phyloP scores from a whole-genome alignment of 768 basidiomycete species.

The Leccinum sublutescens region DNA sequence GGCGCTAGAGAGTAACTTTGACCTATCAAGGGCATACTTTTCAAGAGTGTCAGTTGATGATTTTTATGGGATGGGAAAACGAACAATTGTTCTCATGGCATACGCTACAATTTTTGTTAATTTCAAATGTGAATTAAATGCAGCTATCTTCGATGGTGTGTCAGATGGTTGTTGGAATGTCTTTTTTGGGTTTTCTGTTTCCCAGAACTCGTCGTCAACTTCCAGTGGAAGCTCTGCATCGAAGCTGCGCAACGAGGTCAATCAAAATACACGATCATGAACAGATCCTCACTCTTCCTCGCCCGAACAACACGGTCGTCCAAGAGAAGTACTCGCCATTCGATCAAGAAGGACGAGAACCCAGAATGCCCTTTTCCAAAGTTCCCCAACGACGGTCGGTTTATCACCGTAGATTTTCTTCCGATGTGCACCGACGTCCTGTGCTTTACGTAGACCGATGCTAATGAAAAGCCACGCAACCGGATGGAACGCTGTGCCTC shows the following conservation, averaged over 20 bases:
- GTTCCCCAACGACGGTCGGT: constrained; percentile 57
- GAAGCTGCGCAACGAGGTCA: constrained; percentile 51
- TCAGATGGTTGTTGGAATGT: constrained; percentile 68
- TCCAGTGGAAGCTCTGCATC: constrained; percentile 81
- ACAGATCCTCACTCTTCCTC: constrained; percentile 62
- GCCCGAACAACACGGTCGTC: constrained; percentile 52
- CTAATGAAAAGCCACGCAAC: constrained; percentile 55
- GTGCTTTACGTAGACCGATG: constrained; percentile 58
- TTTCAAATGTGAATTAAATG: constrained; percentile 64
- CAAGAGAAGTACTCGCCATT: constrained; percentile 49
- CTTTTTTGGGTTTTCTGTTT: constrained; percentile 42
- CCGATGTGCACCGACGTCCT: constrained; percentile 77
- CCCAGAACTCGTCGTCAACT: constrained; percentile 83
- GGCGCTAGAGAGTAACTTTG: constrained; percentile 52
- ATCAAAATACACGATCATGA: not conserved
- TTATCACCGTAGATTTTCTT: constrained; percentile 51
- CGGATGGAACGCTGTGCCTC: constrained; percentile 47
- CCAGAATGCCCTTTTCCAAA: constrained; percentile 83
- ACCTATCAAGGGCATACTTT: constrained; percentile 70
- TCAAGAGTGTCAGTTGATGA: constrained; percentile 5
- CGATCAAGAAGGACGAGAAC: constrained; percentile 61
- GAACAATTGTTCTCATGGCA: constrained; percentile 65
- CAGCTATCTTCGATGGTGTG: constrained; percentile 54
- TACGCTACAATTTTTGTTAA: constrained; percentile 70
- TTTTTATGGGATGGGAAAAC: constrained; percentile 20